Conservation (phyloP, 306 rosid species). For the Vigna radiata region DNA sequence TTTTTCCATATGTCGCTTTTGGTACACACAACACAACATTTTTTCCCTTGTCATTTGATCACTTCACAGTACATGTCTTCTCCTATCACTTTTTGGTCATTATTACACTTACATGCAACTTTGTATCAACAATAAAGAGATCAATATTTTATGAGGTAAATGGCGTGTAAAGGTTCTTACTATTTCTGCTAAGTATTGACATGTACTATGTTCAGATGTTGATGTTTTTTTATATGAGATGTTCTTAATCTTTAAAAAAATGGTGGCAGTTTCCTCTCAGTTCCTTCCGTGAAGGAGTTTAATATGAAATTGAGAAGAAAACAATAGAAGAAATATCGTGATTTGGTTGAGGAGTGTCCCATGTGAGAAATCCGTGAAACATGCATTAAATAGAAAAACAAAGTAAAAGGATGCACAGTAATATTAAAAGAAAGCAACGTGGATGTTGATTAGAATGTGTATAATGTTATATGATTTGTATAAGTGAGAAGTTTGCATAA, state of each 20-base stretch:
- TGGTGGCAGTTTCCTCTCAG: neutral
- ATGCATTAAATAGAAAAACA: neutral
- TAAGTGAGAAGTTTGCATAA: neutral
- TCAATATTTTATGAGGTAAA: neutral
- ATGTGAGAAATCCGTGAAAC: conserved; percentile 33
- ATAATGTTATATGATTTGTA: too few species aligned
- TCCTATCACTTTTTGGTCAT: neutral
- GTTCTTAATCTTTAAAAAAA: neutral
- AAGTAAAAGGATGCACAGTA: neutral
- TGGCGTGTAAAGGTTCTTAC: neutral
- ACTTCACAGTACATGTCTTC: neutral
- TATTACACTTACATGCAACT: conserved; percentile 7
- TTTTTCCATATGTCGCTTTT: neutral
- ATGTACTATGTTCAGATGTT: neutral
- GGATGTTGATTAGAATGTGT: neutral
- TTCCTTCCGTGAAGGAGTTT: neutral
- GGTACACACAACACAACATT: neutral
- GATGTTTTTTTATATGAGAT: neutral
- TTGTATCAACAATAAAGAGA: neutral
- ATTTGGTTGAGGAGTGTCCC: neutral
- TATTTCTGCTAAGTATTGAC: neutral
- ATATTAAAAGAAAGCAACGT: neutral
- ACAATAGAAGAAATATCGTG: neutral
- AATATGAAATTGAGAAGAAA: neutral
- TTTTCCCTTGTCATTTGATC: neutral